These are phyloP conservation scores for Cadophora gregata DNA, from an alignment of 2,329 filamentous ascomycete genomes.

Conservation along the genomic window DNA sequence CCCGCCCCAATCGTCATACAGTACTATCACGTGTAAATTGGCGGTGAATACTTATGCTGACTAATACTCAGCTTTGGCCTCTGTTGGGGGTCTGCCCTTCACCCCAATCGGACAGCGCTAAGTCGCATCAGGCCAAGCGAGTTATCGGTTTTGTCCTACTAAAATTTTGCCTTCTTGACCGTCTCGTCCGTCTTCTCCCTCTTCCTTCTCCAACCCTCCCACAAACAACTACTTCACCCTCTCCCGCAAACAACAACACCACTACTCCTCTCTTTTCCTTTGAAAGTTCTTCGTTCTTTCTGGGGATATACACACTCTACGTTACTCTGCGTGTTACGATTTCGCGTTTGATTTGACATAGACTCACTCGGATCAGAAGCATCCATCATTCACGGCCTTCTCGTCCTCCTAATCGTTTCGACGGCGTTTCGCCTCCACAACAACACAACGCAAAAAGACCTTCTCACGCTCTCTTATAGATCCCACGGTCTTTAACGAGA, in stretches of 20 bases:
- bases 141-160: slow-evolving; percentile 21
- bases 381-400: slow-evolving; percentile 27
- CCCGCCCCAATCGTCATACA: neutral
- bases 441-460: slow-evolving; percentile 25
- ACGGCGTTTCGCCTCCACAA: slow-evolving; percentile 42
- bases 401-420: slow-evolving; percentile 40
- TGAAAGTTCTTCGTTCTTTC: slow-evolving; percentile 51
- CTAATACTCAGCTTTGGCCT: slow-evolving; percentile 9
- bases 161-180: slow-evolving; percentile 41
- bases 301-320: slow-evolving; percentile 45
- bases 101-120: neutral
- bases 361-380: slow-evolving; percentile 29
- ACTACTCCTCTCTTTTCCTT: slow-evolving; percentile 47
- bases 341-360: slow-evolving; percentile 24
- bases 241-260: slow-evolving; percentile 19
- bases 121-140: neutral
- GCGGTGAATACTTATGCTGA: neutral
- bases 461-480: slow-evolving; percentile 38
- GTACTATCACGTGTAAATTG: neutral
- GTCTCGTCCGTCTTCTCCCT: slow-evolving; percentile 34
- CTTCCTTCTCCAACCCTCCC: slow-evolving; percentile 28
- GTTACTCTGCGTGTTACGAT: slow-evolving; percentile 12
- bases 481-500: slow-evolving; percentile 39
- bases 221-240: slow-evolving; percentile 25
- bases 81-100: neutral